Evolutionary conservation across 345 rosid genomes (phyloP).

Genomic region (Populus deltoides): DNA sequence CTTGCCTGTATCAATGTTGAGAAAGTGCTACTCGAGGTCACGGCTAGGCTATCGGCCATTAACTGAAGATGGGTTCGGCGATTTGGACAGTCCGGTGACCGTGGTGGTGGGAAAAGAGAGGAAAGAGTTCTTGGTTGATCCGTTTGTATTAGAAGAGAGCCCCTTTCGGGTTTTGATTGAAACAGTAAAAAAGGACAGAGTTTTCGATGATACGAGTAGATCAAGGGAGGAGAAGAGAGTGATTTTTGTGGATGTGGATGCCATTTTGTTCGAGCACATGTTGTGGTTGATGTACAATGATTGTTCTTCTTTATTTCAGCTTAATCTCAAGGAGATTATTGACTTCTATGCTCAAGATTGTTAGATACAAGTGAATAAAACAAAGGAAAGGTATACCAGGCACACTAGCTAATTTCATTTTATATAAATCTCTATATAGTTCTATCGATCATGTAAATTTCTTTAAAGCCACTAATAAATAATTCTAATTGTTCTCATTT

Average conservation of each 20-base stretch:
- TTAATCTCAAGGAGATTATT: conserved; percentile 69
- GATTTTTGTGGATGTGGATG: conserved; percentile 60
- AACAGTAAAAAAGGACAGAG: conserved; percentile 18
- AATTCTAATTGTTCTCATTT: not conserved
- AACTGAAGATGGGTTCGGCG: conserved; percentile 15
- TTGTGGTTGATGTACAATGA: conserved; percentile 77
- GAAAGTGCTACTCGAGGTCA: conserved; percentile 34
- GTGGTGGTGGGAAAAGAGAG: conserved; percentile 85
- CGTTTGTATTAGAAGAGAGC: conserved; percentile 55
- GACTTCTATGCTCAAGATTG: conserved; percentile 74
- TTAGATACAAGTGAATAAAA: conserved; percentile 6
- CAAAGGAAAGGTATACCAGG: not conserved
- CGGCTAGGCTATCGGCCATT: conserved; percentile 48
- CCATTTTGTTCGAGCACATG: conserved; percentile 90
- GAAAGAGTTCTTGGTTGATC: conserved; percentile 66
- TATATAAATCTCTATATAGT: too few species aligned
- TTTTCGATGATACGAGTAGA: conserved; percentile 7
- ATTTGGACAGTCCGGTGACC: conserved; percentile 33
- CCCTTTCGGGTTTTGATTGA: conserved; percentile 64
- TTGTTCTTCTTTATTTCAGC: conserved; percentile 58
- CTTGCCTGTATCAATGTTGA: conserved; percentile 45
- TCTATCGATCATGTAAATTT: not conserved
- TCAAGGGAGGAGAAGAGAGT: conserved; percentile 28
- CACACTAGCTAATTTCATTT: not conserved
- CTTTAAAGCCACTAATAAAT: not conserved